A percentile compares a stretch with the other conserved stretches of the same genome.
These are phyloP conservation scores for Sphaerosporella brunnea DNA, from an alignment of 495 filamentous ascomycete species.

Conservation along the genomic window DNA sequence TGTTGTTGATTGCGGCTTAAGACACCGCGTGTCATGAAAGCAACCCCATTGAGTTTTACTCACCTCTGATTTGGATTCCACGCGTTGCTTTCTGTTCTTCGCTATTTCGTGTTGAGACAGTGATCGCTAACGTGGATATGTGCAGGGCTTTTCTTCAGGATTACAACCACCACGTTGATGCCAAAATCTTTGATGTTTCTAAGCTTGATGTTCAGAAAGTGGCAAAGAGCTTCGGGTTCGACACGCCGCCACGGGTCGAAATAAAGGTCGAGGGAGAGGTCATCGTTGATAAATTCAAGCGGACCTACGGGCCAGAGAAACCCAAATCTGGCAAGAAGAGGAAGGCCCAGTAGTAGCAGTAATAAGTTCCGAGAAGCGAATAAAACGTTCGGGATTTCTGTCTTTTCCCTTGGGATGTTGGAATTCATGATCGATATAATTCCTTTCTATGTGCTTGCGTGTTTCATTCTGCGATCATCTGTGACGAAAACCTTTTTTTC, in stretches of 20 bases:
- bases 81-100: background rate
- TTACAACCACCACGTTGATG: constrained; percentile 19
- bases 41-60: constrained; percentile 27
- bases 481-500: too few species aligned
- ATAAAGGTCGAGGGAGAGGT: constrained; percentile 9
- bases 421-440: too few species aligned
- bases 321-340: background rate
- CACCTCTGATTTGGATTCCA: constrained; percentile 9
- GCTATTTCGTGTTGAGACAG: background rate
- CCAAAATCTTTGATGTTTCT: constrained; percentile 17
- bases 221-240: constrained; percentile 23
- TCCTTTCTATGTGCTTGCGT: too few species aligned
- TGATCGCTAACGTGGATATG: constrained; percentile 6
- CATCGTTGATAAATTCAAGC: constrained; percentile 13
- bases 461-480: too few species aligned
- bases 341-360: constrained; percentile 2
- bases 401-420: too few species aligned
- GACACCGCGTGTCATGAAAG: constrained; percentile 35
- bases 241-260: constrained; percentile 21
- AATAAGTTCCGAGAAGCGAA: too few species aligned
- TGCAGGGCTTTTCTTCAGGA: constrained; percentile 23
- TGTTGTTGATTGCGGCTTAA: constrained; percentile 40
- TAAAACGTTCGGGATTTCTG: too few species aligned
- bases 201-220: constrained; percentile 19
- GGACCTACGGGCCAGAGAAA: constrained; percentile 20